Percentiles rank a stretch among this genome's conserved stretches.
Evolutionary conservation across 805 yeast genomes (phyloP).

Genomic region (Hanseniaspora lindneri): DNA sequence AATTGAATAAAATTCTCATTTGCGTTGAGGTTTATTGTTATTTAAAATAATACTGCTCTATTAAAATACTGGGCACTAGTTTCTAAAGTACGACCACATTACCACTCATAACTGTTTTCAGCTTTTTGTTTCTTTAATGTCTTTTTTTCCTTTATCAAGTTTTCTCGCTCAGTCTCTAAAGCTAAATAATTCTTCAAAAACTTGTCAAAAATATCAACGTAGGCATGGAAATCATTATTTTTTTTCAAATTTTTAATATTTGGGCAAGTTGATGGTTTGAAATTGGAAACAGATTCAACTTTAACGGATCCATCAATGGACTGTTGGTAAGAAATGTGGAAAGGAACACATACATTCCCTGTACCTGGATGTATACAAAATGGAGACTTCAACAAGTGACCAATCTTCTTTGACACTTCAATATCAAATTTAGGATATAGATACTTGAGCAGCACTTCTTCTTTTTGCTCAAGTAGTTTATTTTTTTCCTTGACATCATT

Average conservation of each 20-base stretch:
- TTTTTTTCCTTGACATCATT: constrained; percentile 13
- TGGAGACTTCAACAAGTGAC: constrained; percentile 89
- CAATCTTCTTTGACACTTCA: constrained; percentile 79
- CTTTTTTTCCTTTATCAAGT: neutral
- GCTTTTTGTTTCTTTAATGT: neutral
- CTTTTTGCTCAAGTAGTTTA: constrained; percentile 32
- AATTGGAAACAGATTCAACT: neutral
- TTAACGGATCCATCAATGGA: neutral
- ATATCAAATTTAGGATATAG: constrained; percentile 87
- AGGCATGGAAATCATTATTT: neutral
- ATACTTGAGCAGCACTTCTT: constrained; percentile 66
- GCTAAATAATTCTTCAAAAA: constrained; percentile 2
- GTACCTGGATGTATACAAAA: constrained; percentile 95
- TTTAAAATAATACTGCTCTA: too few species aligned
- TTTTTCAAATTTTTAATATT: constrained; percentile 1
- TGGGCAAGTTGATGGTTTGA: constrained; percentile 13
- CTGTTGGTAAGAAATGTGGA: constrained; percentile 18
- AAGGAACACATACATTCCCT: constrained; percentile 90
- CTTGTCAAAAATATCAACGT: constrained; percentile 8
- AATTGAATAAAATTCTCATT: too few species aligned
- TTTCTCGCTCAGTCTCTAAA: constrained; percentile 7
- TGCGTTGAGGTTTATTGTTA: too few species aligned
- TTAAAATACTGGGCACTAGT: too few species aligned
- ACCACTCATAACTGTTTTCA: constrained; percentile 3
- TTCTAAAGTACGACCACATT: too few species aligned